Conservation (phyloP, 768 basidiomycete genomes). For the Antrodiella citrinella region DNA sequence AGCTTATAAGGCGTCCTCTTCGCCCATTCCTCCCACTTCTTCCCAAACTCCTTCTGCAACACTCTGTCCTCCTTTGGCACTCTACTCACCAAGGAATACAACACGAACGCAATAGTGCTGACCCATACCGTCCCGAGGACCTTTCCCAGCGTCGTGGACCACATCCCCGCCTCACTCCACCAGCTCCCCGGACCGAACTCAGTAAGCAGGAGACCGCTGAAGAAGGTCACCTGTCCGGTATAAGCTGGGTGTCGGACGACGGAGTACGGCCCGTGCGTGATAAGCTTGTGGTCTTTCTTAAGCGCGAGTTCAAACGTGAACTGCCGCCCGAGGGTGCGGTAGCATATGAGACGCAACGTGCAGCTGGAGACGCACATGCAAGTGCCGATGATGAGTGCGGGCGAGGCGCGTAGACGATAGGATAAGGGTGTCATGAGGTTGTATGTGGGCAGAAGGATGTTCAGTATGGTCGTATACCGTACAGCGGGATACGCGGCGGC, state of each 20-base stretch:
- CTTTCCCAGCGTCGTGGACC: background rate
- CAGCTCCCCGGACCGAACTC: background rate
- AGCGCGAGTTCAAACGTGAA: constrained; percentile 16
- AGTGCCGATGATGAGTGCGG: background rate
- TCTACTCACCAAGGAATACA: background rate
- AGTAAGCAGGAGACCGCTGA: background rate
- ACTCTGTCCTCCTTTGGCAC: constrained; percentile 3
- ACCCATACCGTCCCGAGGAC: background rate
- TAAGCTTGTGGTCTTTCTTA: constrained; percentile 12
- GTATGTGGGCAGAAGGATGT: background rate
- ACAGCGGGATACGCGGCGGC: background rate
- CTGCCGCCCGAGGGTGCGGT: constrained; percentile 10
- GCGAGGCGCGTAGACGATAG: background rate
- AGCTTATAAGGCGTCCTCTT: constrained; percentile 7
- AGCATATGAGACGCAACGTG: constrained; percentile 14
- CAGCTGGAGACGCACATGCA: constrained; percentile 1
- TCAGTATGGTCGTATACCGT: background rate
- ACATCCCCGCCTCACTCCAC: background rate
- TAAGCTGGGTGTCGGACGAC: constrained; percentile 16
- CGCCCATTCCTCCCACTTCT: constrained; percentile 6
- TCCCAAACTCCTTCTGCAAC: constrained; percentile 2
- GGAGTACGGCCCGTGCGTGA: constrained; percentile 15
- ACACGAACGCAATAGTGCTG: background rate
- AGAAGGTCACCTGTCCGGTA: background rate
- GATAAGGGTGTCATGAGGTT: background rate